Base-by-base conservation (phyloP, 306 rosid species). In the Styphnolobium japonicum region DNA sequence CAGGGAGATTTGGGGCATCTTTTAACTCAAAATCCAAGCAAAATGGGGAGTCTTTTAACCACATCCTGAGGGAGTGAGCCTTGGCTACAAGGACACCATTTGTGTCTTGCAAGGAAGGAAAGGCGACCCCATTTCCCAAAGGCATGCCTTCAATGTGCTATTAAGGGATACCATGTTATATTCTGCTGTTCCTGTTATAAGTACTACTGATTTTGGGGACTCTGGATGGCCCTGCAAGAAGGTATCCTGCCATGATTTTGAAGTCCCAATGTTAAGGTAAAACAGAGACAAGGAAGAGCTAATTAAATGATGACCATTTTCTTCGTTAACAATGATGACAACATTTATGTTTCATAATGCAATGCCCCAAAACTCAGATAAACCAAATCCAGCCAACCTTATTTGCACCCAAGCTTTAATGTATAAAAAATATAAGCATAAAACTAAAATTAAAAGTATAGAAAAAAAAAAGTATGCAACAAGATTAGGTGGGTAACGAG, bases 71-170 rank as follows among this genome's bases (percentile, higher is more conserved):
- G 75, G 98, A 92, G 79, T 94, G 97, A 80, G 97, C 97, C 89
- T 94, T 92, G 0, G 98, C 98, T 49, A 94, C 80, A 29, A 94
- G 98, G 75, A 94, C 84, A 0, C 98, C 98, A 1, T 86, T 82
- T 4, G 77, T 7, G 98, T 92, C 82, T 79, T 88, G 46, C 98
- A 90, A 21, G 98, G 98, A 73, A 92, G 89, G 78, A 94, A 94
- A 37, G 98, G 98, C 1, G 98, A 94, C 2, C 97, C 98, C 94
- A 92, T 94, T 82, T 94, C 97, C 98, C 97, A 94, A 76, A 94
- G 97, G 78, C 86, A 92, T 3, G 90, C 97, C 83, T 88, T 94
- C 81, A 94, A 60, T 45, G 98, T 91, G 77, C 87, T 91, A 53
- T 87, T 83, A 4, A 94, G 97, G 4, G 98, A 94, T 82, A 94